Evolutionary conservation across 805 yeast species (phyloP), one percentile per base, ranked within the genome.

Genomic region (Monosporozyma siamensis): DNA sequence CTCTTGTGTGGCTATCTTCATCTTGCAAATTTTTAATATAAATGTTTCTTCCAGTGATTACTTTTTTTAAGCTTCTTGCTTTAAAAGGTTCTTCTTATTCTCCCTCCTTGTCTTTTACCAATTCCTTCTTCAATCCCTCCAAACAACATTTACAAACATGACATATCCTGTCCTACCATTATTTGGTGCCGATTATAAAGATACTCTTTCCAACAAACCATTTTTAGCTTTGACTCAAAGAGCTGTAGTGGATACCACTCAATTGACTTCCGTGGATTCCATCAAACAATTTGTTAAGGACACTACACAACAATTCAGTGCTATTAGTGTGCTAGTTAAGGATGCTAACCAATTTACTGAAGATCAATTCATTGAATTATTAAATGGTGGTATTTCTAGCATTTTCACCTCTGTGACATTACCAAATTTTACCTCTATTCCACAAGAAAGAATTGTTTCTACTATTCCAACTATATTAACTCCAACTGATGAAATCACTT

Each of bases 371-470:
- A 65, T 79, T 31, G 72, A 66, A 7, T 55, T 82, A 30, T 68
- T 84, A 44, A 82, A 84, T 54, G 67, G 66, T 40, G 92, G 92
- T 37, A 74, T 79, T 11, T 54, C 63, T 21, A 65, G 68, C 15
- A 53, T 81, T 4, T 64, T 77, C 43, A 35, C 41, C 22, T 12
- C 29, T 18, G 9, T 21, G 1, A 30, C 32, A 11, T 39, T 60
- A 4, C 52, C 47, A 6, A 39, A 50, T 3, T 56, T 55, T 26
- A 68, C 61, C 1, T 52, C 54, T 0, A 71, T 81, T 31, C 82
- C 85, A 31, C 54, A 60, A 9, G 54, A 61, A 5, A 66, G 84
- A 49, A 55, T 78, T 40, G 64, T 68, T 4, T n/a, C 25, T 7
- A 4, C 11, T 3, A 21, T 25, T 2, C 34, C 38, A 20, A 5